phyloP scores from a whole-genome alignment of 352 stramenopile species.

The Globisporangium perplexum region DNA sequence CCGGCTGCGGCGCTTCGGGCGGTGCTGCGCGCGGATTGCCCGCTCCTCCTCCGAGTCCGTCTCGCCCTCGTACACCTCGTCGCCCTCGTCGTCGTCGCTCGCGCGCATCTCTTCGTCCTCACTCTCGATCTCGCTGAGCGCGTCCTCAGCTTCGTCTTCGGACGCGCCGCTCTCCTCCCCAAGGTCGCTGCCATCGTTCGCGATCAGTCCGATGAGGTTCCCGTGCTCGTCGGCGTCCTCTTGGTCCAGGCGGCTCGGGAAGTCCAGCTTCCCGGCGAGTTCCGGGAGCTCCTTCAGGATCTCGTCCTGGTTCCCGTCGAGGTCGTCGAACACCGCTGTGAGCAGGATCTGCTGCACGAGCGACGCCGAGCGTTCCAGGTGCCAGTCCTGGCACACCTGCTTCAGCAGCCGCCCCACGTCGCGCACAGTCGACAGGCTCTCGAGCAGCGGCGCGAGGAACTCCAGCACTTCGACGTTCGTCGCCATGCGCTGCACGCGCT shows the following conservation, averaged over 20 bases:
- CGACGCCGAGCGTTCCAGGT: constrained; percentile 39
- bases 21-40: constrained; percentile 16
- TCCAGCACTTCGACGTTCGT: constrained; percentile 61
- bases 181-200: constrained; percentile 60
- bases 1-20: constrained; percentile 25
- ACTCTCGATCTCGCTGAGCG: constrained; percentile 19
- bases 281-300: constrained; percentile 55
- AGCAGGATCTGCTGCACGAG: constrained; percentile 77
- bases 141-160: constrained; percentile 22
- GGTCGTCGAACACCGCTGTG: constrained; percentile 70
- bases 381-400: constrained; percentile 57
- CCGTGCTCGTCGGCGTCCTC: constrained; percentile 81
- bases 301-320: constrained; percentile 79
- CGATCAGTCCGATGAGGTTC: constrained; percentile 69
- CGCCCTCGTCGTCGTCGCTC: constrained; percentile 19
- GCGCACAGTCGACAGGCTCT: constrained; percentile 67
- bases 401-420: constrained; percentile 64
- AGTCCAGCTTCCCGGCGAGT: constrained; percentile 58
- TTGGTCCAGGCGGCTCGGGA: constrained; percentile 70
- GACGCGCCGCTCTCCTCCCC: constrained; percentile 43
- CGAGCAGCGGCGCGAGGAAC: constrained; percentile 59
- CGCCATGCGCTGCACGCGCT: constrained; percentile 21
- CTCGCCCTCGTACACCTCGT: constrained; percentile 49
- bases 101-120: constrained; percentile 24
- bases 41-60: constrained; percentile 64